These are phyloP conservation scores for Dothideomycetes sp. DNA, from an alignment of 2,329 filamentous ascomycete species.

Conservation along the genomic window DNA sequence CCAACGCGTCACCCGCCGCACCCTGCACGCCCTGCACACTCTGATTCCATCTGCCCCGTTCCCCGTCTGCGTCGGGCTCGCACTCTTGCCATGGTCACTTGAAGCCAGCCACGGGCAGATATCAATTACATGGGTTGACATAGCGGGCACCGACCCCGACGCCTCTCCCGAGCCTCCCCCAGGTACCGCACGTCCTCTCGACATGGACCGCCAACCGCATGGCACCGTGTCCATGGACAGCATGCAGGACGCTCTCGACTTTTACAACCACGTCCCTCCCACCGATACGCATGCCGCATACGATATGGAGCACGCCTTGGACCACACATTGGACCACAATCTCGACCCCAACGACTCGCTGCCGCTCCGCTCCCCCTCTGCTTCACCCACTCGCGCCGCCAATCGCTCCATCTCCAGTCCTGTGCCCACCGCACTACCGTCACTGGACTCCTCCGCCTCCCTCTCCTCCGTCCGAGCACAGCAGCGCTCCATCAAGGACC, in stretches of 20 bases:
- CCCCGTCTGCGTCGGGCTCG: no score
- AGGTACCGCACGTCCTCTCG: not conserved
- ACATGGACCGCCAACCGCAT: not conserved
- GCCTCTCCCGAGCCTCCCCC: not conserved
- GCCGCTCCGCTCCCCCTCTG: not conserved
- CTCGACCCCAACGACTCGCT: not conserved
- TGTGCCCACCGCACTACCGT: constrained; percentile 1
- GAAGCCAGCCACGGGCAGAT: not conserved
- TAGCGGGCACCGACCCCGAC: not conserved
- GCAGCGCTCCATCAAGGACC: constrained; percentile 66
- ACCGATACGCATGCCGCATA: no score
- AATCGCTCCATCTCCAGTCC: constrained; percentile 7
- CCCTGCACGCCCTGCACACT: no score
- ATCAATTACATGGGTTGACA: not conserved
- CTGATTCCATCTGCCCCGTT: no score
- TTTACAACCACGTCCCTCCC: not conserved
- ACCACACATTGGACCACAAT: not conserved
- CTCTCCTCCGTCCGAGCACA: constrained; percentile 23
- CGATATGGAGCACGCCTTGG: no score
- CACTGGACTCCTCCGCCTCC: constrained; percentile 17
- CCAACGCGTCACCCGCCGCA: no score
- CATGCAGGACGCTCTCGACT: not conserved
- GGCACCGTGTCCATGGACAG: not conserved
- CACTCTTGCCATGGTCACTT: not conserved
- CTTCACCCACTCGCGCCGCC: constrained; percentile 1